These are phyloP conservation scores for Saturnispora kantuleensis DNA, from an alignment of 805 yeast genomes.

Conservation along the genomic window DNA sequence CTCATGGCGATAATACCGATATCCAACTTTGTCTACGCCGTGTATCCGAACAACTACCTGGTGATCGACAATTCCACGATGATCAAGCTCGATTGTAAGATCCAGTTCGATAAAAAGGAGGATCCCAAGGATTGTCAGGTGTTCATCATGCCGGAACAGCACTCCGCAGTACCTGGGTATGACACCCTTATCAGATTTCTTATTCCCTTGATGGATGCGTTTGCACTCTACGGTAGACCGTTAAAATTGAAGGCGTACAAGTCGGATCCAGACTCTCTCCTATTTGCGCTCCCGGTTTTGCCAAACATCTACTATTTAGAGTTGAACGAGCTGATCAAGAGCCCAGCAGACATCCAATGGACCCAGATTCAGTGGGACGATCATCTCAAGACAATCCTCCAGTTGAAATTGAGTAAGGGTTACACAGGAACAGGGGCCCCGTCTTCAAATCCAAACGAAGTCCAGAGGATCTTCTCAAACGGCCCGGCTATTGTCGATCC, in stretches of 20 bases:
- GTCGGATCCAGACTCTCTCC: slow-evolving; percentile 49
- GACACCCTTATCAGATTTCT: slow-evolving; percentile 79
- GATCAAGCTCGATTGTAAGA: slow-evolving; percentile 80
- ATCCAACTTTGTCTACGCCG: slow-evolving; percentile 71
- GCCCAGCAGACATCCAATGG: slow-evolving; percentile 35
- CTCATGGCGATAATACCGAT: slow-evolving; percentile 71
- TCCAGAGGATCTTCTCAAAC: slow-evolving; percentile 15
- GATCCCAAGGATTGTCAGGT: slow-evolving; percentile 49
- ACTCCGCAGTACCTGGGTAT: slow-evolving; percentile 72
- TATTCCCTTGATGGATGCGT: slow-evolving; percentile 67
- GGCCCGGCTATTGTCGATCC: not conserved
- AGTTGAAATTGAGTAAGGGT: slow-evolving; percentile 44
- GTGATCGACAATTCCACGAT: slow-evolving; percentile 82
- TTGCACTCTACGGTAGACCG: slow-evolving; percentile 76
- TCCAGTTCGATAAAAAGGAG: slow-evolving; percentile 45
- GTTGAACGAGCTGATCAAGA: slow-evolving; percentile 43
- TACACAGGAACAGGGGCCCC: slow-evolving; percentile 69
- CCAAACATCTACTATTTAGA: slow-evolving; percentile 69
- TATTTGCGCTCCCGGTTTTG: slow-evolving; percentile 76
- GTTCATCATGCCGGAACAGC: slow-evolving; percentile 76
- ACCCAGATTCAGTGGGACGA: slow-evolving; percentile 47
- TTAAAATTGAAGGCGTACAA: slow-evolving; percentile 66
- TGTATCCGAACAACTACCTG: slow-evolving; percentile 79
- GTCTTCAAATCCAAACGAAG: slow-evolving; percentile 34
- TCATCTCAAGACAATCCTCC: slow-evolving; percentile 45